Base-by-base conservation (phyloP, 2,329 filamentous ascomycete genomes). In the Chaetomium sp. region DNA sequence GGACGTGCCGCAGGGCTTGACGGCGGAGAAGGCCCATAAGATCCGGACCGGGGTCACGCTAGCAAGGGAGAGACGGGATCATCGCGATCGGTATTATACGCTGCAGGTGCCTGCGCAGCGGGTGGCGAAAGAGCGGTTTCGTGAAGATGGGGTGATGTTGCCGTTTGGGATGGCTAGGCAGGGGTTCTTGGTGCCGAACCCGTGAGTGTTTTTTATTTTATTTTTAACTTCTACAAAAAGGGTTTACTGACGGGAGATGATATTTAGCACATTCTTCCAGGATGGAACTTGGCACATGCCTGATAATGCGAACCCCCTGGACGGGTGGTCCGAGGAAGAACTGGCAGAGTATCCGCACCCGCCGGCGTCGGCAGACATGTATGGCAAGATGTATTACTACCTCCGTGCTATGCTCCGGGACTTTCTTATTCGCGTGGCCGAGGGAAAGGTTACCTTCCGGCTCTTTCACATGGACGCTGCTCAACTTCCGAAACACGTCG, bases 121-220 rank as follows among this genome's bases (percentile, higher is more conserved):
- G 2, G 40, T 61, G 1, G 59, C 59, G 4, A 59, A 53, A 43
- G 32, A 49, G 19, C 42, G 53, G 32, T 65, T 59, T 41, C 46
- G 54, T 14, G 44, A 60, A 32, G 61, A 66, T 38, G 64, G 64
- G 6, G 37, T 66, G 3, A 44, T 65, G 6, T 58, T 66, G 2
- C 59, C 64, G 45, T 66, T 65, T 52, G 62, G 63, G 33, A 33
- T 27, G 32, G 27, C 6, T 1, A 42, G 38, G n/a, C 5, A 37
- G n/a, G 44, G 42, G 4, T 48, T 48, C 36, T 32, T 36, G 19
- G 37, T 19, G 11, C 52, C 52, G 6, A 53, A 53, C 8, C 36
- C 38, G 52, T 53, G 27, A 53, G 41, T 46, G 8, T 44, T 8
- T 43, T 11, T 42, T n/a, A 42, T 14, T 12, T 42, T 6, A 42